A percentile compares a stretch with the other conserved stretches of the same genome.
Conservation (phyloP, 1,284 basidiomycete genomes). For the Cutaneotrichosporon mucoides region DNA sequence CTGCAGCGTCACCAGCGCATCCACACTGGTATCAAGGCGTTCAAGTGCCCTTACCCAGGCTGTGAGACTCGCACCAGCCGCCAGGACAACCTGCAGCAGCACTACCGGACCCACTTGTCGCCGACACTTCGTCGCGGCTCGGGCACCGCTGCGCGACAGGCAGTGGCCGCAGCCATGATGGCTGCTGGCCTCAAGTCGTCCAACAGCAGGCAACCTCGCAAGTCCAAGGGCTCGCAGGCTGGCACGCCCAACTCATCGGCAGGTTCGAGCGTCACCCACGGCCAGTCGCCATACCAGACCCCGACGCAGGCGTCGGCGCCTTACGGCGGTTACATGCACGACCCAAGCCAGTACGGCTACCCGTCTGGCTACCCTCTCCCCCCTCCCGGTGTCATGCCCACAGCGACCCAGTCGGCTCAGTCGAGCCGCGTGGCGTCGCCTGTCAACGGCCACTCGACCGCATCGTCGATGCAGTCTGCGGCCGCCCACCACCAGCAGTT, state of each 20-base stretch:
- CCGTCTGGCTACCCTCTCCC: slow-evolving; percentile 25
- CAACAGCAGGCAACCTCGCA: slow-evolving; percentile 37
- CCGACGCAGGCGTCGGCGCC: slow-evolving; percentile 35
- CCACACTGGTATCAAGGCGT: slow-evolving; percentile 48
- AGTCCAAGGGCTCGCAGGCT: slow-evolving; percentile 39
- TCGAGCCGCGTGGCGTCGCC: slow-evolving; percentile 44
- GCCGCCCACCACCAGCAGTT: slow-evolving; percentile 33
- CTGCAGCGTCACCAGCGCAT: slow-evolving; percentile 47
- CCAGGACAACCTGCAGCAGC: slow-evolving; percentile 48
- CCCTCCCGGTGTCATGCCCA: slow-evolving; percentile 31
- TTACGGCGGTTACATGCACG: slow-evolving; percentile 45
- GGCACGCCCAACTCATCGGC: slow-evolving; percentile 43
- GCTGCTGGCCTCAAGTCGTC: slow-evolving; percentile 45
- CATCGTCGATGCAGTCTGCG: slow-evolving; percentile 25
- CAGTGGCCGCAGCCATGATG: slow-evolving; percentile 46
- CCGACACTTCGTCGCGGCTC: slow-evolving; percentile 44
- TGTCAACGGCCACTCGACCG: slow-evolving; percentile 40
- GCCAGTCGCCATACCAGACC: slow-evolving; percentile 42
- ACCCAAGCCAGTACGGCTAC: slow-evolving; percentile 32
- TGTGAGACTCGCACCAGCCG: slow-evolving; percentile 46
- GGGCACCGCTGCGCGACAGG: slow-evolving; percentile 42
- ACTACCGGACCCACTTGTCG: slow-evolving; percentile 47
- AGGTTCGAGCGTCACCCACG: slow-evolving; percentile 26
- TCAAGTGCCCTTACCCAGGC: slow-evolving; percentile 47
- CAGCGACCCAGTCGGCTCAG: slow-evolving; percentile 33